These are phyloP conservation scores for Dactylellina cionopaga DNA, from an alignment of 2,329 filamentous ascomycete genomes.

Conservation along the genomic window DNA sequence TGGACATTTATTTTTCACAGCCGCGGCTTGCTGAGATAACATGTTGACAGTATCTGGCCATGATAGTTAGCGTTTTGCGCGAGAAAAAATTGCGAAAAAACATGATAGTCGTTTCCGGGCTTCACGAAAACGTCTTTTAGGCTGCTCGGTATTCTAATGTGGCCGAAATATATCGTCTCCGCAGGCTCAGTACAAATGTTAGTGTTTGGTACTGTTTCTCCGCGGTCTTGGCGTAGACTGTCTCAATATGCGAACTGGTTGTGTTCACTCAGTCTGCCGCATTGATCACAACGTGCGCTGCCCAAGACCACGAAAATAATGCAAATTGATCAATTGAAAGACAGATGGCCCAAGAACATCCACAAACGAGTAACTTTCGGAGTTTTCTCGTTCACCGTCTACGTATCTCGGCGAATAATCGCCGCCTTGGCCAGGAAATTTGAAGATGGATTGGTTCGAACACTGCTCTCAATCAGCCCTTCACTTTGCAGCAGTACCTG, in stretches of 20 bases:
- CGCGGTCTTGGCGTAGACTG: conserved; percentile 39
- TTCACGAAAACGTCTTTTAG: not conserved
- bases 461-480: conserved; percentile 5
- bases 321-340: not conserved
- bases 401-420: not conserved
- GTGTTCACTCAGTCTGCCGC: conserved; percentile 38
- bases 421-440: not conserved
- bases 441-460: conserved; percentile 25
- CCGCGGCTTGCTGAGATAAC: conserved; percentile 5
- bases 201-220: conserved; percentile 20
- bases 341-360: not conserved
- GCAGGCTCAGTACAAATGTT: too few species aligned
- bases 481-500: too few species aligned
- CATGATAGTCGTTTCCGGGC: conserved; percentile 25
- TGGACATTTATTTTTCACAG: conserved; percentile 16
- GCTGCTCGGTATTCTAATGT: conserved; percentile 3
- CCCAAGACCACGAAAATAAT: conserved; percentile 4
- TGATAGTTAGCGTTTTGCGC: too few species aligned
- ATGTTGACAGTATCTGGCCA: not conserved
- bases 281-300: conserved; percentile 29
- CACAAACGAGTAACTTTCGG: not conserved
- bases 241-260: conserved; percentile 13
- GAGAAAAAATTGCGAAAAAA: conserved; percentile 2
- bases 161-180: too few species aligned
- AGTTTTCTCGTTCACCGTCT: not conserved